Evolutionary conservation across 352 stramenopile species (phyloP), one percentile per base, ranked within the genome.

Genomic region (Plasmopara muralis): DNA sequence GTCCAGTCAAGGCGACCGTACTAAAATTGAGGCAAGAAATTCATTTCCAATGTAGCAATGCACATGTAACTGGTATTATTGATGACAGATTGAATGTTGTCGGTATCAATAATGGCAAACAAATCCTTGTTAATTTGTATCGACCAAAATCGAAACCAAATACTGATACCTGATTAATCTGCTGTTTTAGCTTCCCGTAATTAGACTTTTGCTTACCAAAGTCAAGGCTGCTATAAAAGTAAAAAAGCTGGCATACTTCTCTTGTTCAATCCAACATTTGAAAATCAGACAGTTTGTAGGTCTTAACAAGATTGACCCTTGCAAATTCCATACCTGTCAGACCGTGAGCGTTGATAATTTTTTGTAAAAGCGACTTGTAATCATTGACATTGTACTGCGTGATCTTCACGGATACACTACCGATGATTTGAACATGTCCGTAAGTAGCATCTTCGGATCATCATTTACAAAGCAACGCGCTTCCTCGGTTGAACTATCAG

Each of bases 381-480:
- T 35, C 1, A 35, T 35, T 35, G 10, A 35, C 31, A 35, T 35
- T 35, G 10, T 8, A 4, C 7, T 35, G 31, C 31, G 2, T 8
- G 10, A 35, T 12, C 10, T 35, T 35, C 31, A 12, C 6, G 31
- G 31, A 35, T 35, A 35, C 31, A 35, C 31, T 5, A 12, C 31
- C 31, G 10, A 35, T 35, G 10, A 25, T 25, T 60, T 16, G 41
- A 61, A 61, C 54, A 51, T 55, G 34, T 55, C 53, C 47, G 28
- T 44, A 9, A 53, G 41, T 10, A 60, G 45, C 28, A 42, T 25
- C 20, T 25, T 25, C 20, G 3, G 3, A 25, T 25, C 33, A 37
- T 50, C 53, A 49, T 55, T 60, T 6, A 55, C 53, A 34, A 60
- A 60, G 20, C 53, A 60, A 46, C 29, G 43, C 14, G 53, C 53